These are phyloP conservation scores for Cystoisospora suis DNA, from an alignment of 169 alveolate genomes.

Conservation along the genomic window DNA sequence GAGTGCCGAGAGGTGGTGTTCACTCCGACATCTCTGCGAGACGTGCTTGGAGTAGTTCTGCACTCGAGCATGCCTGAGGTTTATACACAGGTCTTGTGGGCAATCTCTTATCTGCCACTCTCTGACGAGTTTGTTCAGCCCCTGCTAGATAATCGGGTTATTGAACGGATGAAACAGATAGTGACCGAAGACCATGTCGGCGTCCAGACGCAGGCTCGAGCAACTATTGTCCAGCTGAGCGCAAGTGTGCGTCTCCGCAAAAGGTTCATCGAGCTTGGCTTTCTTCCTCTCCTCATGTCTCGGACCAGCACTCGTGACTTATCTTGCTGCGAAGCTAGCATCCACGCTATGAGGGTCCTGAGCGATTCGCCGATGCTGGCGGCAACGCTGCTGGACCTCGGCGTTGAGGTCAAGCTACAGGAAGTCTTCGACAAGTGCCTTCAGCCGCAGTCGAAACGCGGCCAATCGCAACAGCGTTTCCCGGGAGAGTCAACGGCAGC, in stretches of 20 bases:
- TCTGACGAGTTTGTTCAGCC: constrained; percentile 6
- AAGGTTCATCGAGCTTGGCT: background rate
- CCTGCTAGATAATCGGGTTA: background rate
- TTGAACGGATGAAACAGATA: background rate
- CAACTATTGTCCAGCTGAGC: constrained; percentile 4
- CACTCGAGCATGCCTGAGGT: background rate
- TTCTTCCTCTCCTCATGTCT: constrained; percentile 14
- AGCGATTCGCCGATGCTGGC: background rate
- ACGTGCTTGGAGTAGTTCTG: background rate
- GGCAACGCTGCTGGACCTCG: constrained; percentile 24
- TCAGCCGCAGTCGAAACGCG: background rate
- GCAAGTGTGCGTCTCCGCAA: background rate
- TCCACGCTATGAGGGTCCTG: constrained; percentile 11
- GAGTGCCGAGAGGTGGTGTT: background rate
- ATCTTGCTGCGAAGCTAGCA: background rate
- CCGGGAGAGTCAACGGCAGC: background rate
- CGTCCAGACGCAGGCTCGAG: constrained; percentile 13
- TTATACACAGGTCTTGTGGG: constrained; percentile 13
- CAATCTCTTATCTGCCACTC: constrained; percentile 21
- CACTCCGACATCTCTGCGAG: background rate
- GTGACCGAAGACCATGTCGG: background rate
- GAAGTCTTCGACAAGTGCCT: constrained; percentile 6
- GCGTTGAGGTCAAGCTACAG: constrained; percentile 18
- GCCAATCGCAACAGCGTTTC: background rate
- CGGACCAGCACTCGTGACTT: background rate